Conservation (phyloP, 257 asterid species). For the Lycium barbarum region DNA sequence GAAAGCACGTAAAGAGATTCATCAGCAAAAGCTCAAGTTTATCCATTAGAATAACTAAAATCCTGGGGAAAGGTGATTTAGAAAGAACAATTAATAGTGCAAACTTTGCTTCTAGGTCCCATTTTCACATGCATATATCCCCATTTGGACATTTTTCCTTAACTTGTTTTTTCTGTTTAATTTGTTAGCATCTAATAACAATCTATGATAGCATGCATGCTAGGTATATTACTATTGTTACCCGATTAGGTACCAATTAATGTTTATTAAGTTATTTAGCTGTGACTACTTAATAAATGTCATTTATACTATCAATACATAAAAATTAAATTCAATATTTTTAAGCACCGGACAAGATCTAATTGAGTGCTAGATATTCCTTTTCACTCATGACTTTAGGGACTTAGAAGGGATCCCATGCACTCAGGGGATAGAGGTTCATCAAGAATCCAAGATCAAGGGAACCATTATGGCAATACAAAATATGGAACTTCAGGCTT, state of each 20-base stretch:
- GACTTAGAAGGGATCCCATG: conserved; percentile 55
- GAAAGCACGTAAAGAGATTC: background rate
- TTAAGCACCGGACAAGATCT: no score
- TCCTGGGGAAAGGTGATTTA: background rate
- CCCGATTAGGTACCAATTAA: no score
- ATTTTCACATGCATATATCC: background rate
- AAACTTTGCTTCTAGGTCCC: background rate
- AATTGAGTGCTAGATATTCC: no score
- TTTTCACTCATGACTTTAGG: conserved; percentile 41
- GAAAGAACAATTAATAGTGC: background rate
- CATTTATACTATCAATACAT: no score
- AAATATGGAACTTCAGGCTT: conserved; percentile 53
- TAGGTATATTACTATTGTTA: no score
- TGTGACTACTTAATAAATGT: no score
- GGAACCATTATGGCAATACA: conserved; percentile 31
- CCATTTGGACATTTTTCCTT: background rate
- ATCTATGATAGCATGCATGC: no score
- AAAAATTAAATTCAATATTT: no score
- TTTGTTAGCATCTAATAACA: background rate
- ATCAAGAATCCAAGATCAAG: conserved; percentile 38
- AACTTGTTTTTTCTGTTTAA: background rate
- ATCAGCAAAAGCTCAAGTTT: background rate
- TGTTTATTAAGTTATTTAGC: no score
- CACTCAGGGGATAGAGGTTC: conserved; percentile 34
- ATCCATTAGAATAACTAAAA: conserved; percentile 1